Base-by-base conservation (phyloP, 2,329 filamentous ascomycete species). In the Pleurostoma richardsiae region DNA sequence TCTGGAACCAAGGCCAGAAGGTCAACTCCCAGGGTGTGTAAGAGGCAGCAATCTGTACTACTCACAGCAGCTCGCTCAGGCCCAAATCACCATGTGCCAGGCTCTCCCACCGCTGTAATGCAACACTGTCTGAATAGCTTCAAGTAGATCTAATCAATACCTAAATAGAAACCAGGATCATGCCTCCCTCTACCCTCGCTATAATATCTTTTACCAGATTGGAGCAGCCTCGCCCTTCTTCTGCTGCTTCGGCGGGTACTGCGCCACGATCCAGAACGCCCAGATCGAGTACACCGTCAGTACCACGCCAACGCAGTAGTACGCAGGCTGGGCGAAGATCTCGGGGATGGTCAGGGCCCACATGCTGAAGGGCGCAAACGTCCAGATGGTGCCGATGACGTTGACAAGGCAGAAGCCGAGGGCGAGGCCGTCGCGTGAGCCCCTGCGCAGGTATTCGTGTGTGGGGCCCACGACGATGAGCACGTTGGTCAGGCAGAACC, bases 401-500 rank as follows among this genome's bases (percentile, higher is more conserved):
- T 28, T 30, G 29, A 46, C 26, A 1, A 53, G 1, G 27, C 49
- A 51, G 40, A 53, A 45, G 4, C 49, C 44, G 11, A 53, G 43
- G 27, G 45, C 43, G 3, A 50, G 33, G 4, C 51, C 51, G 10
- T 44, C 43, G 5, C 49, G 39, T 2, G 51, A 47, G 0, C 49
- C 45, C 7, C 40, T 33, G n/a, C 43, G 30, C 26, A 53, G 11
- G 38, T 51, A 53, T 4, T 44, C 41, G 33, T 49, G 49, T 0
- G 45, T 49, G n/a, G 49, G 49, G 0, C 51, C 46, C 29, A 51
- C 10, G 10, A 42, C 43, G 6, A 48, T 50, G 1, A 53, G 49
- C 0, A 53, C 47, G 4, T 53, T 53, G 44, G 51, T 46, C 36
- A 51, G 46, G 41, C 44, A 42, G 26, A 47, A 48, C 49, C 46